Evolutionary conservation across 768 basidiomycete species (phyloP), one percentile per base, ranked within the genome.

Genomic region (Dacryopinax primogenitus): DNA sequence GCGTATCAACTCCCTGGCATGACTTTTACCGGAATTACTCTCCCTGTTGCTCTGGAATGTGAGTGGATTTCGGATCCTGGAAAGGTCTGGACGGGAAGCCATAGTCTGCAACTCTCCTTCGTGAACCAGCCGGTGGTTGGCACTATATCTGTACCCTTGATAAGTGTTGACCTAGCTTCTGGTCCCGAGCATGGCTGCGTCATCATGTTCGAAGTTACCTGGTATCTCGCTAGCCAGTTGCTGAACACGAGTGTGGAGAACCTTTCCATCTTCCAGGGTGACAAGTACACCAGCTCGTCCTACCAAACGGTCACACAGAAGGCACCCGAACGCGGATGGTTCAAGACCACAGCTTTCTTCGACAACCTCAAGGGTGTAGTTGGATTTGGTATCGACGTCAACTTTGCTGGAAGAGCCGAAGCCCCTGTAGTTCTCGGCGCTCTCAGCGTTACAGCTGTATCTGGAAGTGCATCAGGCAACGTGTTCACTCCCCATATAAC

Each of bases 311-410:
- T 4, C 13, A 7, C 11, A 26, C 15, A 58, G 26, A 11, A 28
- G 51, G 4, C 26, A 28, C 30, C 13, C 26, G 21, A 21, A 32
- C n/a, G 18, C 26, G 51, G 51, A 2, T 58, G 51, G 51, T 28
- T 58, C 26, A 58, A 58, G 26, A 58, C 51, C 9, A 58, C 26
- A 6, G 51, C 51, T 32, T 58, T 58, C 51, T 58, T 58, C 51
- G 21, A 58, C 13, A 9, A 32, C 4, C 21, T 58, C 26, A 32
- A 21, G 11, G 51, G 51, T 11, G 26, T 28, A 4, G 51, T 58
- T 13, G 13, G 32, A 32, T 26, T 58, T 30, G 26, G 3, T 3
- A 30, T 18, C 15, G 51, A 28, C 18, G 13, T 58, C 26, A 30
- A 58, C 51, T 58, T 15, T 30, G 13, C 9, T 21, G 30, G 11